Conservation (phyloP, 805 yeast species). For the Isabelozyma heimii region DNA sequence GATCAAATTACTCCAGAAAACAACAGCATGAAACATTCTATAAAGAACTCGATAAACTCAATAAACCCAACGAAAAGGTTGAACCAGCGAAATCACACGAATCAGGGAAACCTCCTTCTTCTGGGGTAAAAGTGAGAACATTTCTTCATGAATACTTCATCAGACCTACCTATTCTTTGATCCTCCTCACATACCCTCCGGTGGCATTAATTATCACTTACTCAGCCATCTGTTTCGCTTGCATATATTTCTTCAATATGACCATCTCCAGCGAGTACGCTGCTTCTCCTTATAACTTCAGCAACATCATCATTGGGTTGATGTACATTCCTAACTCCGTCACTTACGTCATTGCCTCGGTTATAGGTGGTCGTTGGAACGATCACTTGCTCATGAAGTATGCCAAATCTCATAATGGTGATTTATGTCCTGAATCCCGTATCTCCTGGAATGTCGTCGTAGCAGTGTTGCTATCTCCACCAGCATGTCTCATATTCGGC, state of each 20-base stretch:
- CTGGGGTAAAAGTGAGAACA: background rate
- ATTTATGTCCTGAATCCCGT: slow-evolving; percentile 72
- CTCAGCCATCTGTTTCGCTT: slow-evolving; percentile 70
- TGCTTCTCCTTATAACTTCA: slow-evolving; percentile 66
- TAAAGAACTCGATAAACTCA: background rate
- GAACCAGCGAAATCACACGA: background rate
- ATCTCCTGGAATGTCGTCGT: slow-evolving; percentile 69
- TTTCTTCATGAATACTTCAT: slow-evolving; percentile 44
- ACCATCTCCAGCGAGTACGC: slow-evolving; percentile 64
- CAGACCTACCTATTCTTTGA: slow-evolving; percentile 61
- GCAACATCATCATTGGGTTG: slow-evolving; percentile 64
- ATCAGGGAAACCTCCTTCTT: slow-evolving; percentile 3
- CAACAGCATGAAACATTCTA: slow-evolving; percentile 5
- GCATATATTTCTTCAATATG: slow-evolving; percentile 71
- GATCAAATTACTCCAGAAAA: slow-evolving; percentile 26
- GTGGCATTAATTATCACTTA: slow-evolving; percentile 63
- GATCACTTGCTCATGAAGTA: slow-evolving; percentile 55
- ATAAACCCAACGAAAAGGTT: background rate
- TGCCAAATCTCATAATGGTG: slow-evolving; percentile 60
- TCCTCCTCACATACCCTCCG: slow-evolving; percentile 68
- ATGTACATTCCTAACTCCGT: slow-evolving; percentile 82
- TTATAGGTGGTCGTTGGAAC: slow-evolving; percentile 80
- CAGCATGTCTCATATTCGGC: slow-evolving; percentile 70
- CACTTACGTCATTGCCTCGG: slow-evolving; percentile 69
- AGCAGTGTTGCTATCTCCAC: slow-evolving; percentile 63